Conservation (phyloP, 2,329 filamentous ascomycete species). For the Exophiala aquamarina region DNA sequence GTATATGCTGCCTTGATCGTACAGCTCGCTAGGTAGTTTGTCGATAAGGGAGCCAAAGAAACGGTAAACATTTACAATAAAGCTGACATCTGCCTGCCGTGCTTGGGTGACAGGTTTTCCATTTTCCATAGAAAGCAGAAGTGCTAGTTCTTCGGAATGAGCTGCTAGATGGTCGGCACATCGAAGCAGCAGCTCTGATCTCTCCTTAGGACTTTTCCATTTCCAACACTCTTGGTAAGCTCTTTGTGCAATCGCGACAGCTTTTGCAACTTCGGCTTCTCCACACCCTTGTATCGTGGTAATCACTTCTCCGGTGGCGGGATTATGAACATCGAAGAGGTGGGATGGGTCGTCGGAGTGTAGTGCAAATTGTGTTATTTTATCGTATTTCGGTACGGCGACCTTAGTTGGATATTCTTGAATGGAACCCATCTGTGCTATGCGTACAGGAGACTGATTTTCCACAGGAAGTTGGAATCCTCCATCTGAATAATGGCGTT, state of each 20-base stretch:
- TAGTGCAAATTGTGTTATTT: neutral
- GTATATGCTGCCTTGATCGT: slow-evolving; percentile 12
- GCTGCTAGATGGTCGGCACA: slow-evolving; percentile 12
- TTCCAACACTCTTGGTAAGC: slow-evolving; percentile 17
- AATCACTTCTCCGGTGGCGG: slow-evolving; percentile 18
- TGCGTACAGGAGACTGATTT: too few relatives aligned
- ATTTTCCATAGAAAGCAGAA: slow-evolving; percentile 29
- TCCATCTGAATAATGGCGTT: too few relatives aligned
- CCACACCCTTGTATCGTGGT: slow-evolving; percentile 10
- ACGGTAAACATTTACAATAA: slow-evolving; percentile 25
- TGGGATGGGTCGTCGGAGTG: slow-evolving; percentile 7
- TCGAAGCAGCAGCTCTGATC: slow-evolving; percentile 8
- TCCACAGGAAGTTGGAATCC: too few relatives aligned
- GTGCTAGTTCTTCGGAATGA: slow-evolving; percentile 27
- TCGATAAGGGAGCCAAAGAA: slow-evolving; percentile 28
- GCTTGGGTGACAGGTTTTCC: slow-evolving; percentile 29
- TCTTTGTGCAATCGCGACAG: slow-evolving; percentile 10
- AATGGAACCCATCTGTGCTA: too few relatives aligned
- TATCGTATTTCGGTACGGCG: too few relatives aligned
- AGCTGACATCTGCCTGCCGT: slow-evolving; percentile 20
- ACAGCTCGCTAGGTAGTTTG: slow-evolving; percentile 14
- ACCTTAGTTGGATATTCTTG: too few relatives aligned
- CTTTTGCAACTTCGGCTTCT: slow-evolving; percentile 8
- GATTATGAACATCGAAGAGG: slow-evolving; percentile 18
- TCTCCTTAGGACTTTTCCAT: slow-evolving; percentile 8